Evolutionary conservation across 306 rosid species (phyloP), one percentile per base, ranked within the genome.

Genomic region (Lathyrus tuberosus): DNA sequence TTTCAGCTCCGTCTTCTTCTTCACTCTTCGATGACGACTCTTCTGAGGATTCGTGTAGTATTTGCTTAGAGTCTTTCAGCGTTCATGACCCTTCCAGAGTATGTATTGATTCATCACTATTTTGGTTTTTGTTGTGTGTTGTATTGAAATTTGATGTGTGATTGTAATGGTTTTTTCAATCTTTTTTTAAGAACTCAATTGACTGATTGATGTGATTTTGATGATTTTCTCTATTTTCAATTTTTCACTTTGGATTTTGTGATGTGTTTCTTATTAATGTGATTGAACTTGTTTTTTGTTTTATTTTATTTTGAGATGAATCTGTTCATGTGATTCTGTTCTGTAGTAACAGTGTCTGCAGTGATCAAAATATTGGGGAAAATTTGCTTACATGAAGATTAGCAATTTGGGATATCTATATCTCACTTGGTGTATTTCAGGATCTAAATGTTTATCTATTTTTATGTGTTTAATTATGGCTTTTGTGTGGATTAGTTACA

Each of bases 31-130:
- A 84, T 6, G 96, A 92, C 2, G 96, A 92, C 74, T 54, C 48
- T 66, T 66, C 43, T 1, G 98, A 89, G 42, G 96, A 92, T 71
- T 84, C 81, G 38, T 92, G 98, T 83, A 89, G 98, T 62, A 89
- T 92, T 13, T 92, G 98, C 73, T 84, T 92, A 0, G 95, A 92
- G 62, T 82, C 94, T 9, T 92, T 92, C 82, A 70, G 53, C 70
- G 6, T 86, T 30, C 58, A 85, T 5, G 95, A 92, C 68, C 97
- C 96, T 10, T 73, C 89, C n/a, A 83, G 88, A 53, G 97, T 92
- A 89, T 65, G 84, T 43, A 43, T 9, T 15, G 0, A 64, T 59
- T 61, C 49, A 54, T 16, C 49, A 5, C 41, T 16, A 35, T 6
- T 24, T 74, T 60, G 17, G 30, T 46, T 40, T 26, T 57, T 18